These are phyloP conservation scores for Ascomycota sp. DNA, from an alignment of 2,329 filamentous ascomycete species.

Conservation along the genomic window DNA sequence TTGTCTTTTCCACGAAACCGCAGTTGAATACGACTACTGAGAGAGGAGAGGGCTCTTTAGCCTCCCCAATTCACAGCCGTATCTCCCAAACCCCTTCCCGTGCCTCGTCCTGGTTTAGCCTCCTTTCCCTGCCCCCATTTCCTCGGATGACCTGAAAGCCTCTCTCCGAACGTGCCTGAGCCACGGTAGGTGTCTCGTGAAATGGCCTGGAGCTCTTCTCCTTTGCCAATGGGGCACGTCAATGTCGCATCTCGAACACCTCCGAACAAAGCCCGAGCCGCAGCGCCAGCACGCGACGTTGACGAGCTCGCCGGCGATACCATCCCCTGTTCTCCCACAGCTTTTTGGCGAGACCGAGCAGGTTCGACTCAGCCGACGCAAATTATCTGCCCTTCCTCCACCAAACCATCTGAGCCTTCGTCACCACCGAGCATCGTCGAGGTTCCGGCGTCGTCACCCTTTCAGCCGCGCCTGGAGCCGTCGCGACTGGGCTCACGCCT, in stretches of 20 bases:
- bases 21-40: too few species aligned
- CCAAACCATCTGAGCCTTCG: constrained; percentile 11
- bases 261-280: constrained; percentile 6
- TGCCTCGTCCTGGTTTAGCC: too few species aligned
- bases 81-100: too few species aligned
- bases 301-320: constrained; percentile 25
- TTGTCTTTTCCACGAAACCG: too few species aligned
- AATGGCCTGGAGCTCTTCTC: constrained; percentile 12
- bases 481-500: constrained; percentile 33
- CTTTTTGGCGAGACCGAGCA: constrained; percentile 11
- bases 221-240: constrained; percentile 11
- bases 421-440: constrained; percentile 38
- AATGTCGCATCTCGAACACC: constrained; percentile 10
- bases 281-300: constrained; percentile 13
- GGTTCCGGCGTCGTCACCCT: constrained; percentile 76
- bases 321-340: constrained; percentile 22
- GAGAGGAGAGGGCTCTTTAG: too few species aligned
- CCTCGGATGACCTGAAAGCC: background rate
- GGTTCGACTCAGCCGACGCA: constrained; percentile 25
- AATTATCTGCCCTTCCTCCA: constrained; percentile 14
- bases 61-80: too few species aligned
- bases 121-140: too few species aligned
- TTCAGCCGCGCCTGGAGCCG: constrained; percentile 19
- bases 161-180: background rate
- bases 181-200: background rate